Evolutionary conservation across 768 basidiomycete genomes (phyloP), one percentile per base, ranked within the genome.

Genomic region (Phaeolepiota aurea): DNA sequence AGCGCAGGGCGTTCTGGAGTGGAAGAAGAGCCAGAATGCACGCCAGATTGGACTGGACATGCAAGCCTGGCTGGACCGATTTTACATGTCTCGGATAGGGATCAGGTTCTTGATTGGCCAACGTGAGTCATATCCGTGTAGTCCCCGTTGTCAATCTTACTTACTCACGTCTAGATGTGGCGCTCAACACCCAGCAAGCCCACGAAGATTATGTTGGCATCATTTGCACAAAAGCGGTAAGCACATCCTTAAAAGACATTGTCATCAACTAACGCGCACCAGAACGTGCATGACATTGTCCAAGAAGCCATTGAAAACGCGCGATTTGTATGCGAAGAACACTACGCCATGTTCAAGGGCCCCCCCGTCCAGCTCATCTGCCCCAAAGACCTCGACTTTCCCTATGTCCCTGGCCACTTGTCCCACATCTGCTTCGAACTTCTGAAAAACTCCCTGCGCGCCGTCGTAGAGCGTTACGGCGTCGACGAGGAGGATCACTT

Each of bases 281-380:
- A 87, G 78, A 97, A 92, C 58, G 82, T 99, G 0, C 91, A 92
- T 52, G 92, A 98, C 54, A 96, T 97, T 47, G 83, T 94, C n/a
- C 85, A 89, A 54, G 96, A 99, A 69, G 88, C 94, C 0, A 97
- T 98, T 51, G 94, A 99, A 60, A 98, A 99, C 59, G 92, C 96
- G 4, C 79, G 85, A 13, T 87, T 82, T 55, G 85, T 87, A 18
- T 96, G 93, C 65, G 93, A 96, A 63, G 93, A 97, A 54, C 92
- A 97, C 63, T 87, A 87, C 53, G 87, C 85, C 1, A 84, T 99
- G 72, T 94, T 97, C 77, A 86, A 83, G 51, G 90, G 88, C 1
- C 96, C 96, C 0, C 89, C 90, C 2, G 91, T 99, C 12, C 89
- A 98, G 53, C 85, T 99, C 46, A 89, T 97, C 52, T 98, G 96